Evolutionary conservation across 768 basidiomycete genomes (phyloP), one percentile per base, ranked within the genome.

Genomic region (Brasilioporus rufonigricans): DNA sequence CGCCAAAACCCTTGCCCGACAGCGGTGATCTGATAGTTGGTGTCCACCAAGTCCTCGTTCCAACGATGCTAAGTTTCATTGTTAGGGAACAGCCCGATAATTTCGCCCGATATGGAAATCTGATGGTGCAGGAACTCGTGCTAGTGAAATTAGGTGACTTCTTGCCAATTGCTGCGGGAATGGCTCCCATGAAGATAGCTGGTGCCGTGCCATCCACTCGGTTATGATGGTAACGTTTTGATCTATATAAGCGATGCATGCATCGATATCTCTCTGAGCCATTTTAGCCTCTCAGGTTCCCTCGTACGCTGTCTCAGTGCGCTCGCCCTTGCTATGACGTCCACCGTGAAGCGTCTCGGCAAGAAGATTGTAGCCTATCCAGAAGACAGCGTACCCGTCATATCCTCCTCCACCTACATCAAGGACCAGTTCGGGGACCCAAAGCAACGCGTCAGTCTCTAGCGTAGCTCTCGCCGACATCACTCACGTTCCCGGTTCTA

Each of bases 341-440:
- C 61, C 48, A 50, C 74, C 27, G 74, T 72, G 21, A 84, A 80
- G 67, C 74, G 71, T 26, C 57, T 79, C 38, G 80, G 78, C 27
- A 89, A 89, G 71, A 77, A 75, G 44, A 57, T 83, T 39, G 76
- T 91, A 44, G 80, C 72, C 8, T 77, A 86, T 61, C 83, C 86
- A 9, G 85, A 89, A 51, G 73, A 83, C 9, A 65, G 69, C 11
- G 79, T 85, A 7, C 81, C 86, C 23, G 73, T 85, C 40, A 74
- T 90, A 44, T 80, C 86, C n/a, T 73, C 77, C 38, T 70, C 72
- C 9, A 79, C 86, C 47, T 92, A 81, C 74, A 45, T 85, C 40
- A 61, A 63, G 11, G 62, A 67, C 21, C 71, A 76, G 44, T 60
- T 74, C 29, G 55, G 56, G 7, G 68, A 83, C 52, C 86, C 88